Base-by-base conservation (phyloP, 345 rosid species). In the Anacardium occidentale region DNA sequence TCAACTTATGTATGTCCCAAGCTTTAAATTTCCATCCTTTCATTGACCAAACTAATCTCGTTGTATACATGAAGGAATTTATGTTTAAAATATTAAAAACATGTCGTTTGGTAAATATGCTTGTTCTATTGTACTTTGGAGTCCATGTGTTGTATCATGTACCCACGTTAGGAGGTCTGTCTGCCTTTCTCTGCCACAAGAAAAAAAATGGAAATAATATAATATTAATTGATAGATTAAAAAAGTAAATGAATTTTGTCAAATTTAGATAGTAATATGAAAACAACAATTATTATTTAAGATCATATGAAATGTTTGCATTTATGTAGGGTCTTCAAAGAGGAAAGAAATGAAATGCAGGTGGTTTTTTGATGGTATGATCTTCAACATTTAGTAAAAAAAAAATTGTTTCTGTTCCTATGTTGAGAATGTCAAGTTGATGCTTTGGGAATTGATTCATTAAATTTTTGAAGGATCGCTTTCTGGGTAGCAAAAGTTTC, bases 161-260 rank as follows among this genome's bases (percentile, higher is more conserved):
- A 26, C 75, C 72, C 75, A 71, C 42, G 63, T 71, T 17, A 26
- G 32, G 32, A 29, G 3, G 63, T 22, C 4, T 54, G 10, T 45
- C 72, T 66, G 72, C 42, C 50, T 22, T 29, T 29, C 2, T 52
- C 64, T 62, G 72, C 73, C 69, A 66, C 66, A 69, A 21, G 64
- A 72, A 34, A 34, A 29, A 29, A 1, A 29, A 29, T 29, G 32
- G 32, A 29, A 24, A n/a, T 8, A 29, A 10, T 10, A 45, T 47
- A 17, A 69, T 15, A 60, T 18, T 32, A 0, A 54, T 1, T 13
- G 5, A 21, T 64, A 24, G 29, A 15, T 20, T 12, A 3, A 9
- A 29, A 4, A 15, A 62, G 21, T 21, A n/a, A n/a, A 8, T 50
- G 10, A 52, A 52, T 68, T 63, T 60, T 70, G 65, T 32, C 79